Evolutionary conservation across 2,329 filamentous ascomycete genomes (phyloP).

Genomic region (Aspergillus sp.): DNA sequence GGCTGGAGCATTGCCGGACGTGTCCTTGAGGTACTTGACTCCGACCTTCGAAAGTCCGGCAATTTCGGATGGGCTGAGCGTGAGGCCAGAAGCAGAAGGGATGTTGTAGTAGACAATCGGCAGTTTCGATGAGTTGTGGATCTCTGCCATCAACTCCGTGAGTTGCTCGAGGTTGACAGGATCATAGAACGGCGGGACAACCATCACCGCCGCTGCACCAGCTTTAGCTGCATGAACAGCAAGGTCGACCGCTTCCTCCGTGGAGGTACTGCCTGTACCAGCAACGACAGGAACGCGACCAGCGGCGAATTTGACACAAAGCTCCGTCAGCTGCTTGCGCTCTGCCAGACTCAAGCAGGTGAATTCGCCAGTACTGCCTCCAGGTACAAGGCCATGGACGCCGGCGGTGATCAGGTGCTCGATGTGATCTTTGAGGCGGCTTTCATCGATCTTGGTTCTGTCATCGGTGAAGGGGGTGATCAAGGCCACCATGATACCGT

Average conservation of each 20-base stretch:
- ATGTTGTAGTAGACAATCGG: constrained; percentile 55
- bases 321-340: constrained; percentile 45
- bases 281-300: constrained; percentile 27
- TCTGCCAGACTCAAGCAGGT: constrained; percentile 45
- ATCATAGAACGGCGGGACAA: constrained; percentile 53
- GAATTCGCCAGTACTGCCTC: constrained; percentile 53
- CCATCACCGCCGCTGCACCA: constrained; percentile 48
- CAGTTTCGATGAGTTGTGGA: constrained; percentile 40
- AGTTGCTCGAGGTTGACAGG: constrained; percentile 42
- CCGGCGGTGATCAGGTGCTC: constrained; percentile 46
- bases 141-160: constrained; percentile 41
- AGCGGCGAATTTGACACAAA: constrained; percentile 27
- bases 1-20: constrained; percentile 51
- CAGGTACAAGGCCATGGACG: constrained; percentile 52
- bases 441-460: constrained; percentile 40
- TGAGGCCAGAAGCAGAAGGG: constrained; percentile 47
- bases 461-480: constrained; percentile 50
- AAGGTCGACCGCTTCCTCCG: constrained; percentile 41
- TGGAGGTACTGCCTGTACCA: constrained; percentile 45
- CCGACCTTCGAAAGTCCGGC: constrained; percentile 47
- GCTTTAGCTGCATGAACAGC: constrained; percentile 39
- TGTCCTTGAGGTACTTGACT: constrained; percentile 54
- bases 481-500: constrained; percentile 50
- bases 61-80: constrained; percentile 42
- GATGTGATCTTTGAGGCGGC: constrained; percentile 44